Evolutionary conservation across 352 stramenopile genomes (phyloP).

Genomic region (Phytophthora constricta): DNA sequence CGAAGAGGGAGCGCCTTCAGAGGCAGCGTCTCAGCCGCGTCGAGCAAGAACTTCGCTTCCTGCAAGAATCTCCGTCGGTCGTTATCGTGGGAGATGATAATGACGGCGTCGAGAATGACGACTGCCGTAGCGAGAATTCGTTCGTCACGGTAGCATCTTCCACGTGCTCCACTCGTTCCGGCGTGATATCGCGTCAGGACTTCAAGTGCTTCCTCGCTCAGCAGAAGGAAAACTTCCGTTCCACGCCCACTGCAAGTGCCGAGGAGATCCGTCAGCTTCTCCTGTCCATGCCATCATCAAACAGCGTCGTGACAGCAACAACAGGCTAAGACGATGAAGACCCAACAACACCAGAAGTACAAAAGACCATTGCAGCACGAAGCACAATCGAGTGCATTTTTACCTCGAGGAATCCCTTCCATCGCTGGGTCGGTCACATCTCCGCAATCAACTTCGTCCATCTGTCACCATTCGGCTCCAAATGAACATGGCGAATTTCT

Average conservation of each 20-base stretch:
- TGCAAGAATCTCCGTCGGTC: conserved; percentile 51
- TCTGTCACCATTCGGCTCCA: conserved; percentile 49
- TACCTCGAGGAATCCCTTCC: not conserved
- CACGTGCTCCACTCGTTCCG: conserved; percentile 56
- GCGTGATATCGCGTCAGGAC: conserved; percentile 60
- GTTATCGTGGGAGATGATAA: conserved; percentile 56
- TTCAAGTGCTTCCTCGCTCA: conserved; percentile 58
- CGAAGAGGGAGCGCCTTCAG: conserved; percentile 47
- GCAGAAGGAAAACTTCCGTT: conserved; percentile 40
- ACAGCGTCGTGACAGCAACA: conserved; percentile 17
- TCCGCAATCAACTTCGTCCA: conserved; percentile 39
- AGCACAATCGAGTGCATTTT: no score
- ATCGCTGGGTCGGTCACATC: not conserved
- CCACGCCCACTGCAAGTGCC: conserved; percentile 41
- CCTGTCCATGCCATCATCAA: conserved; percentile 23
- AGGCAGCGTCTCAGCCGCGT: conserved; percentile 58
- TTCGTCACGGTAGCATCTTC: conserved; percentile 52
- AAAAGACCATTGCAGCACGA: no score
- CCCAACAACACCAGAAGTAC: no score
- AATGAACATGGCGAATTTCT: conserved; percentile 44
- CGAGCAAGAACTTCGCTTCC: conserved; percentile 63
- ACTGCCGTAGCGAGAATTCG: conserved; percentile 55
- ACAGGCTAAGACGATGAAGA: conserved; percentile 17
- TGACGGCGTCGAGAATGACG: conserved; percentile 34
- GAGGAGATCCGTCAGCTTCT: conserved; percentile 58